A percentile compares a stretch with the other conserved stretches of the same genome.
Conservation (phyloP, 2,329 filamentous ascomycete genomes). For the Graphium sp. region DNA sequence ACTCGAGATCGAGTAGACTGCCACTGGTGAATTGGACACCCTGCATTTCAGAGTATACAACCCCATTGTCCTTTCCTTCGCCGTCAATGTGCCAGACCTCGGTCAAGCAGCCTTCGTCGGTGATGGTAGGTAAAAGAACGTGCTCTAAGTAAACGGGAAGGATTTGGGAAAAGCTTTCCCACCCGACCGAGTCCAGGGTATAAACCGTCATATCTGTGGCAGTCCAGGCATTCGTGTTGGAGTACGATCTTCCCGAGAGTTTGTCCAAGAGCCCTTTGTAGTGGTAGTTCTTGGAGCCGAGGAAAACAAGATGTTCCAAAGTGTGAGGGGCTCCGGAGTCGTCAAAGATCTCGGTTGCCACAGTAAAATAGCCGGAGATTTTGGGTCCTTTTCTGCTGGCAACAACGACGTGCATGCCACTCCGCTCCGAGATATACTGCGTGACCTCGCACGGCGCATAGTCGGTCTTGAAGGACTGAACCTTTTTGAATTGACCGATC, state of each 20-base stretch:
- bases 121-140: conserved; percentile 77
- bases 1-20: conserved; percentile 76
- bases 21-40: conserved; percentile 70
- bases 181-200: conserved; percentile 85
- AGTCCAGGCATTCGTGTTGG: conserved; percentile 92
- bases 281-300: conserved; percentile 83
- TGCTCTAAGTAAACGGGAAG: conserved; percentile 92
- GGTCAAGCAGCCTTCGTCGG: conserved; percentile 82
- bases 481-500: conserved; percentile 4
- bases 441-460: conserved; percentile 81
- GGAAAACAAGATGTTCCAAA: conserved; percentile 68
- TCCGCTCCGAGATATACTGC: conserved; percentile 89
- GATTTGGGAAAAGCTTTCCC: conserved; percentile 92
- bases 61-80: conserved; percentile 83
- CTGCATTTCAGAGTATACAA: conserved; percentile 99
- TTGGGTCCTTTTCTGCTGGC: conserved; percentile 92
- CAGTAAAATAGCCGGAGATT: conserved; percentile 81
- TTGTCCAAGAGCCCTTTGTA: conserved; percentile 95
- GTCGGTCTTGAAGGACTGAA: conserved; percentile 58
- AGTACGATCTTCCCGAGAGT: conserved; percentile 83
- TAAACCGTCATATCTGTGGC: conserved; percentile 94
- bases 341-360: conserved; percentile 95
- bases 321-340: conserved; percentile 87
- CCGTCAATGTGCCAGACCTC: conserved; percentile 95
- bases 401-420: conserved; percentile 86